Evolutionary conservation across 1,284 basidiomycete genomes (phyloP).

Genomic region (Apiotrichum akiyoshidainum): DNA sequence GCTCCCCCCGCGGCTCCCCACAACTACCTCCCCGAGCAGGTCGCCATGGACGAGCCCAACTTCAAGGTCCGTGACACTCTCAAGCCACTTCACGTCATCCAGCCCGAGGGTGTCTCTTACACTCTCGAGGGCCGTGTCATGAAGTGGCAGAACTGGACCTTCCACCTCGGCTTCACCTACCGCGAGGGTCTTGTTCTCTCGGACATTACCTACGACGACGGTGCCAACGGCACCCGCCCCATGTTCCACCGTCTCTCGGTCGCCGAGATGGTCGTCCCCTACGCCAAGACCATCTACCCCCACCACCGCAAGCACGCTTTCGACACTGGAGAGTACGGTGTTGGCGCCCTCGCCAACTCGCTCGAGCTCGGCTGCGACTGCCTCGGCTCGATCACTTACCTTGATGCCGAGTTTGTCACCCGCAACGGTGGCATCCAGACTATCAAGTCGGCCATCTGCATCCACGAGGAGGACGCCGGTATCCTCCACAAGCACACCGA

Average conservation of each 20-base stretch:
- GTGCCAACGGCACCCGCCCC: conserved; percentile 37
- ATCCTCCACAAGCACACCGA: conserved; percentile 53
- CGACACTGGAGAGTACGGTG: conserved; percentile 54
- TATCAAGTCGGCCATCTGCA: conserved; percentile 43
- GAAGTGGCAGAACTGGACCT: conserved; percentile 43
- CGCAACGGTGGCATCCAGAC: conserved; percentile 46
- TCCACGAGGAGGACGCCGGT: conserved; percentile 53
- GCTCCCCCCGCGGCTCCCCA: conserved; percentile 47
- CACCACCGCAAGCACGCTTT: conserved; percentile 53
- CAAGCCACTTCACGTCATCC: conserved; percentile 80
- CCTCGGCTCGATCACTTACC: conserved; percentile 51
- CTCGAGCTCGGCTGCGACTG: conserved; percentile 54
- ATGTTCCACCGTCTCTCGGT: conserved; percentile 53
- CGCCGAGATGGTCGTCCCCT: conserved; percentile 52
- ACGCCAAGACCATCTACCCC: conserved; percentile 52
- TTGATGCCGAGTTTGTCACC: conserved; percentile 45
- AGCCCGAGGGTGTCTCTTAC: conserved; percentile 90
- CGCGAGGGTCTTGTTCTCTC: conserved; percentile 49
- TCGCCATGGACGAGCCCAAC: conserved; percentile 49
- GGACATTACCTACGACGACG: conserved; percentile 47
- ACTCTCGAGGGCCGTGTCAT: conserved; percentile 69
- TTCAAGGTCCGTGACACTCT: conserved; percentile 67
- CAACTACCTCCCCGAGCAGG: conserved; percentile 53
- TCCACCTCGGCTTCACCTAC: conserved; percentile 37
- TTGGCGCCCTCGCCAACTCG: conserved; percentile 51